Evolutionary conservation across 2,329 filamentous ascomycete genomes (phyloP), one percentile per base, ranked within the genome.

Genomic region (Claviceps humidiphila): DNA sequence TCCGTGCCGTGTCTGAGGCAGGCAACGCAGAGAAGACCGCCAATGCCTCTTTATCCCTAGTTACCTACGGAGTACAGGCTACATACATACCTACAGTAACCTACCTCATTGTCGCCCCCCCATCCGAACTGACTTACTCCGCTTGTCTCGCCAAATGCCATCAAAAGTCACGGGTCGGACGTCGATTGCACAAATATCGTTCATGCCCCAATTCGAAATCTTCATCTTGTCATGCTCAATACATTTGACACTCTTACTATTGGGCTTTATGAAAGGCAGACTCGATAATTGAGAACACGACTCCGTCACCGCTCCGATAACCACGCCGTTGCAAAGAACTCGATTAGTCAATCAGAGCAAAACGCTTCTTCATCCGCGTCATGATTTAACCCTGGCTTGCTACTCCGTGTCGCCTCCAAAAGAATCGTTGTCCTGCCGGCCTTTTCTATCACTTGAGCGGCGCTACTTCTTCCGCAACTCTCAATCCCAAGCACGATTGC

Each of bases 51-150:
- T 30, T 9, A 30, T 30, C 26, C 26, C 8, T 30, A 30, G 11
- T 30, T 8, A 30, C 26, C 20, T 20, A n/a, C n/a, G n/a, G n/a
- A n/a, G n/a, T n/a, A n/a, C n/a, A n/a, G n/a, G n/a, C n/a, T n/a
- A 20, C 2, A 24, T 24, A 24, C 24, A 5, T 24, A 24, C 24
- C 26, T 30, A 30, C 26, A n/a, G n/a, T n/a, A n/a, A n/a, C n/a
- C 8, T 30, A 30, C 8, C 26, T 30, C 24, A 13, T 11, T 20
- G 30, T 22, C 41, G 22, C 9, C 34, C 24, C 43, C 24, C 26
- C 47, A 13, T 42, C 22, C 40, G 16, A 20, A n/a, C 40, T 41
- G 34, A 49, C 49, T n/a, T 46, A 49, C 52, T 54, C 52, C 46
- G 49, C 49, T 51, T 38, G 47, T 51, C 30, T 45, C 17, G 48